Base-by-base conservation (phyloP, 2,329 filamentous ascomycete genomes). In the Xylariaceae sp. region DNA sequence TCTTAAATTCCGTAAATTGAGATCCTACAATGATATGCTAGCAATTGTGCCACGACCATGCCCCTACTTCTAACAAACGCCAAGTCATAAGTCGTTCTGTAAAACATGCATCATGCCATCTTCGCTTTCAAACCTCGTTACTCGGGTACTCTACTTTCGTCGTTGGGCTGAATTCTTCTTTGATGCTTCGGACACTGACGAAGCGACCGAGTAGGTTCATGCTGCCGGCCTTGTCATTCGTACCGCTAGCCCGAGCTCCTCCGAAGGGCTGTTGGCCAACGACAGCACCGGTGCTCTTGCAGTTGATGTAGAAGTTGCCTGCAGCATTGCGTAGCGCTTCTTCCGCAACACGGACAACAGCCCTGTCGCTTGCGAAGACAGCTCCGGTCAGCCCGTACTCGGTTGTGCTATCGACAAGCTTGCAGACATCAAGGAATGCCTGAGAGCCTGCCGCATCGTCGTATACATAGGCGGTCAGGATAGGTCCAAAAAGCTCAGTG, bases 221-320 rank as follows among this genome's bases (percentile, higher is more conserved):
- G 63, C 83, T 86, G 34, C 86, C 86, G 14, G 86, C 84, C 77
- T 89, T 89, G 71, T 89, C 86, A 66, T 89, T 88, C 18, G 86
- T 89, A 22, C 86, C 86, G 55, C 82, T 86, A 6, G 83, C 84
- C 57, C 86, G 75, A 12, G 83, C 79, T 48, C 86, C 86, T 18
- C 86, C 86, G 66, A 89, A 89, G 4, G 86, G 82, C 73, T 89
- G 86, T 73, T 89, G 86, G 13, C 84, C 86, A 7, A 88, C 85
- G 19, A 89, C 84, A 14, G 86, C 85, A 38, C 85, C 86, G 1
- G 86, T 89, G 69, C 82, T 86, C 80, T 92, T 92, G 76, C 86
- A 88, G 75, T 92, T 93, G 72, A 93, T 79, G 74, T 93, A 93
- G 69, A 92, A 92, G 75, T 93, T 93, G 40, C 89, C 89, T 0